Evolutionary conservation across 2,329 filamentous ascomycete genomes (phyloP), one percentile per base, ranked within the genome.

Genomic region (Claviceps humidiphila): DNA sequence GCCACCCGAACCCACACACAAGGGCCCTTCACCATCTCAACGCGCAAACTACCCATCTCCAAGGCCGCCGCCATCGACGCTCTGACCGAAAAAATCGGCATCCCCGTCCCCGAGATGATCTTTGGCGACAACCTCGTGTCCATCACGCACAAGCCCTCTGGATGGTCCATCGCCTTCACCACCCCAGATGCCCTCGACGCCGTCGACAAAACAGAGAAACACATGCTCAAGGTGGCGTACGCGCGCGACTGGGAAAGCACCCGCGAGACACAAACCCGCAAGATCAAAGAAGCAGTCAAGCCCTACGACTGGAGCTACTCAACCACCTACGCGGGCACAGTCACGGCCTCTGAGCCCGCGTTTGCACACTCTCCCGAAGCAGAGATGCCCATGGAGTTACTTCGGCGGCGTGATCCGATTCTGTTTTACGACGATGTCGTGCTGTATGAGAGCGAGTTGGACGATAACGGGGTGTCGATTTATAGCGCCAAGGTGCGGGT

Each of bases 221-320:
- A 84, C 57, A 95, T 96, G 86, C 77, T 98, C 58, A 88, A 91
- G 70, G 93, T 98, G 47, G 87, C 90, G 43, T 90, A 97, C 70
- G 95, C 93, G 2, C 79, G 82, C 57, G 87, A 89, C 66, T 98
- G 93, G 93, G 74, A 72, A 58, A 74, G 74, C 58, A 78, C 70
- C 50, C 69, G 75, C 53, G 89, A 89, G 66, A 82, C 84, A 66
- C 87, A 87, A 60, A 85, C 86, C 49, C 86, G 89, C 61, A 87
- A 85, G 52, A 95, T 98, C 66, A 89, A 88, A 64, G 89, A 96
- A 64, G 84, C 96, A 26, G 88, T 98, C 51, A 90, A 90, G 71
- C 90, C 91, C 3, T 98, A 94, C 66, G 93, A 98, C 71, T 98
- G 93, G 93, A 95, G 89, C 56, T 98, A 97, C 71, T 93, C 83